Evolutionary conservation across 2,329 filamentous ascomycete species (phyloP), one percentile per base, ranked within the genome.

Genomic region (Ophiostoma fasciatum): DNA sequence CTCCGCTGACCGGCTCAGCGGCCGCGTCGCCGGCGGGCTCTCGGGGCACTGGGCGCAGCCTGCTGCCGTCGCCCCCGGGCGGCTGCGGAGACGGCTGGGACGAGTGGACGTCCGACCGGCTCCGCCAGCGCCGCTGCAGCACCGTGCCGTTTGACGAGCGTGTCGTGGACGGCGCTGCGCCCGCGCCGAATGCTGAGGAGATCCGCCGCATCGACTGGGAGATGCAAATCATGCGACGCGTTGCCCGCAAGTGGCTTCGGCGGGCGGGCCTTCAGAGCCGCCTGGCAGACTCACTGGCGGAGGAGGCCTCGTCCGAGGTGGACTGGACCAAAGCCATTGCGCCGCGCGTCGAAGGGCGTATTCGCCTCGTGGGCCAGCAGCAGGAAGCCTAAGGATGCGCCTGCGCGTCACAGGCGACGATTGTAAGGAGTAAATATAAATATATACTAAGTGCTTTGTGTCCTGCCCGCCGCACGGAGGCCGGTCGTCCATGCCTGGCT

Each of bases 251-350:
- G 48, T 93, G 84, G 84, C 78, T 77, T 49, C 63, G 69, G 17
- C 57, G 74, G 40, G 74, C 79, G 0, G 74, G 75, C 0, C 59
- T 92, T 15, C 63, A 74, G 40, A 64, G 61, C 35, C 49, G 54
- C 33, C 51, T 61, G 10, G 67, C 61, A 28, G 68, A 71, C 40
- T 64, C 68, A 13, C 66, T 82, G 40, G 63, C 66, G 39, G 63
- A 74, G 34, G 66, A 61, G 1, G 74, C 75, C 41, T 62, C 63
- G 41, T 62, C 63, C 30, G 68, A 74, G 34, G 74, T 79, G 22
- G 68, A 78, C 44, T 93, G 84, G 83, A 88, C 82, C 8, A 73
- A 71, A 42, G 78, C 82, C 2, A 87, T 93, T 53, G 73, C 78
- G 37, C 85, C 85, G 1, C 68, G 69, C 38, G 42, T 88, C 8